phyloP scores from a whole-genome alignment of 768 basidiomycete genomes.

The Agaricus subrufescens region DNA sequence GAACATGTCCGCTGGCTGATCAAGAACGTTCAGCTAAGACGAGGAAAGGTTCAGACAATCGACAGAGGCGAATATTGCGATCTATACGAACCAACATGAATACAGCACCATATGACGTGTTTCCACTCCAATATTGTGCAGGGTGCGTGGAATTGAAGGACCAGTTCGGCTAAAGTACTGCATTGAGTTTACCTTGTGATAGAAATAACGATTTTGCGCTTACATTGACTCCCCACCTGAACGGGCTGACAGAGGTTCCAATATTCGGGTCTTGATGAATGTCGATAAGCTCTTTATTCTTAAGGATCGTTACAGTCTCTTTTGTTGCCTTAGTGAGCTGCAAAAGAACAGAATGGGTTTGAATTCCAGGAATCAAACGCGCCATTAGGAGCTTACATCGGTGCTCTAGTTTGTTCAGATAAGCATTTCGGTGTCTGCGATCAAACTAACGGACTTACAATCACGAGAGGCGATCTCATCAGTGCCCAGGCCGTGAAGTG shows the following conservation, averaged over 20 bases:
- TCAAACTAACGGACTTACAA: slow-evolving; percentile 17
- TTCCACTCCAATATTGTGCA: slow-evolving; percentile 70
- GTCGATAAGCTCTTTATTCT: slow-evolving; percentile 62
- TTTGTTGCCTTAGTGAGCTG: slow-evolving; percentile 26
- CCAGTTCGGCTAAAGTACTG: slow-evolving; percentile 35
- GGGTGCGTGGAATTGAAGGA: slow-evolving; percentile 43
- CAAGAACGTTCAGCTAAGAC: slow-evolving; percentile 51
- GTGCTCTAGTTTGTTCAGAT: background rate
- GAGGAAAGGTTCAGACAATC: background rate
- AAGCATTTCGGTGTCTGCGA: background rate
- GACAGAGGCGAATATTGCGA: background rate
- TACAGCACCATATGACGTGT: slow-evolving; percentile 57
- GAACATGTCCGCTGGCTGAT: slow-evolving; percentile 50
- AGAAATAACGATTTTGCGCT: slow-evolving; percentile 14
- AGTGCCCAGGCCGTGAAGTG: slow-evolving; percentile 74
- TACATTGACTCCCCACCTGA: slow-evolving; percentile 67
- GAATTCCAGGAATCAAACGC: background rate
- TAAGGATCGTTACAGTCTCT: slow-evolving; percentile 49
- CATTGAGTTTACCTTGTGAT: background rate
- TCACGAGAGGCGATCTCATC: slow-evolving; percentile 62
- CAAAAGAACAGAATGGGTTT: background rate
- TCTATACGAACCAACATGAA: slow-evolving; percentile 51
- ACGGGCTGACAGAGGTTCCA: slow-evolving; percentile 56
- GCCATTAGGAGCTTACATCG: slow-evolving; percentile 20
- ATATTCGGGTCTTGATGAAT: slow-evolving; percentile 65